Evolutionary conservation across 768 basidiomycete species (phyloP), one percentile per base, ranked within the genome.

Genomic region (Lactarius trivialis): DNA sequence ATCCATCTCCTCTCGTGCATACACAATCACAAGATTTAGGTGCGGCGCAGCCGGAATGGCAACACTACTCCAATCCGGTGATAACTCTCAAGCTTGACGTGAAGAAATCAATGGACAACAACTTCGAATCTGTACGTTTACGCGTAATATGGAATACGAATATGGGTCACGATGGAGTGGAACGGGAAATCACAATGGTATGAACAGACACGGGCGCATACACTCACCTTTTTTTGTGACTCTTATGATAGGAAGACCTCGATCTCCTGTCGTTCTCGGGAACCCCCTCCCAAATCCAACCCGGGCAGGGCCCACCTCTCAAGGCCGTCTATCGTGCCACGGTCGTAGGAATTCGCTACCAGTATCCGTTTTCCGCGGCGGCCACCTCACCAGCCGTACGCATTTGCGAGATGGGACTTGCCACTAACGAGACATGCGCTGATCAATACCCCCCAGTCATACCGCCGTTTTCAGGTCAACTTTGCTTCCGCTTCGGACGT

Each of bases 261-360:
- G 89, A 92, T 66, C 73, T 92, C 24, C 73, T 91, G 28, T 78
- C 83, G 2, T 88, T 89, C 70, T 88, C 88, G 3, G 69, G 73
- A 19, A 64, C 69, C 33, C 70, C 68, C 39, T 55, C 73, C 15
- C 68, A 71, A 48, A 37, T 52, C 28, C 60, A 63, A 58, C 72
- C 65, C 50, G 74, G 75, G 14, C 84, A 86, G 66, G 81, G 81
- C 26, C 77, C 86, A 33, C 88, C 90, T n/a, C 73, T 92, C 48
- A 91, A 90, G 71, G 89, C 88, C 8, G 88, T 91, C 11, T 89
- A 88, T 70, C 84, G 86, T 26, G 89, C 87, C 59, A 76, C 80
- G 4, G 76, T 85, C 0, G 86, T 91, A 30, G 90, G 90, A 14
- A 81, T 92, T 50, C 84, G 89, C 26, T 92, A 91, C 68, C 74